These are phyloP conservation scores for Pseudonitzschia multistriata DNA, from an alignment of 108 stramenopile genomes.

Conservation along the genomic window DNA sequence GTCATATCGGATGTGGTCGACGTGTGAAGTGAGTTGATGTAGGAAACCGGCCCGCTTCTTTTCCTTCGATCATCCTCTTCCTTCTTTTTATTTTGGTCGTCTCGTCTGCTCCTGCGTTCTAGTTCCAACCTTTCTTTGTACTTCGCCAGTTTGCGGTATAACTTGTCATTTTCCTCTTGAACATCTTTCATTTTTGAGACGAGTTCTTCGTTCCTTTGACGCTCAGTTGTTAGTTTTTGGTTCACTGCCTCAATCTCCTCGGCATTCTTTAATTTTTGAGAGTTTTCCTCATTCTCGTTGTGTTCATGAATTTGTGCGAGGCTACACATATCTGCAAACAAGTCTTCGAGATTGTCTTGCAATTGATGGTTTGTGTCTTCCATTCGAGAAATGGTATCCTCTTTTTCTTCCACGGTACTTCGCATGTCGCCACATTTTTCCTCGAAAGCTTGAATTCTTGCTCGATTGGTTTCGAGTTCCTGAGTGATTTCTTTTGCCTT, in stretches of 20 bases:
- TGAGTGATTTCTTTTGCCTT: conserved; percentile 2
- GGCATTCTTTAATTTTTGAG: conserved; percentile 4
- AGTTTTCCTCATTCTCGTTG: conserved; percentile 24
- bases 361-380: conserved; percentile 17
- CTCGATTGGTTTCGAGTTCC: neutral
- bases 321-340: conserved; percentile 42
- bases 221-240: conserved; percentile 17
- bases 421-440: conserved; percentile 8
- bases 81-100: conserved; percentile 13
- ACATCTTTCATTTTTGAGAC: conserved; percentile 5
- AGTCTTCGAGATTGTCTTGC: conserved; percentile 35
- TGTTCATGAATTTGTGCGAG: conserved; percentile 28
- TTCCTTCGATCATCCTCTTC: conserved; percentile 19
- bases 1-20: conserved; percentile 9
- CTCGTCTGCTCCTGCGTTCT: conserved; percentile 26
- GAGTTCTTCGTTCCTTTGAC: conserved; percentile 25
- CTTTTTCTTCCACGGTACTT: neutral
- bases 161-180: conserved; percentile 32
- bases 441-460: neutral
- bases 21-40: conserved; percentile 58
- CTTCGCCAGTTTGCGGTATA: conserved; percentile 34
- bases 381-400: neutral
- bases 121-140: conserved; percentile 33
- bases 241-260: conserved; percentile 13
- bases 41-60: conserved; percentile 53